Evolutionary conservation across 108 stramenopile species (phyloP).

Genomic region (Skeletonema grethae): DNA sequence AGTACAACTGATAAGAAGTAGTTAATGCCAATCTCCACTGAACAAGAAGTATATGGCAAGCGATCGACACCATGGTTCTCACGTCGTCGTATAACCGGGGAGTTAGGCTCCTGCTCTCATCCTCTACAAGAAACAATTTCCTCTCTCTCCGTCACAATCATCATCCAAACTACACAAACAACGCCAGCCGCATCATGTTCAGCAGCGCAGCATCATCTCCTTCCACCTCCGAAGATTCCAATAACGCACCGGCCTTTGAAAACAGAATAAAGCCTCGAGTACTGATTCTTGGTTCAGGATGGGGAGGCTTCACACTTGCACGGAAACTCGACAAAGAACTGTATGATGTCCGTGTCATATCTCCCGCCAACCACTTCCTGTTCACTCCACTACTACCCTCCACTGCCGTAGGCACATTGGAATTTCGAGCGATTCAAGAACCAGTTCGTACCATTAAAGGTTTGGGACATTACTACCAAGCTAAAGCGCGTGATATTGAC

Average conservation of each 20-base stretch:
- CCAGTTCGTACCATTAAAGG: conserved; percentile 82
- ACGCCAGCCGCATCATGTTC: neutral
- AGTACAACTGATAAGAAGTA: no score
- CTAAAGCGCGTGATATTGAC: conserved; percentile 78
- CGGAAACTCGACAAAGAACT: conserved; percentile 47
- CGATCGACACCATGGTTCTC: neutral
- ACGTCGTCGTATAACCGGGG: neutral
- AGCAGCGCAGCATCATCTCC: neutral
- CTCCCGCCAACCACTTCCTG: conserved; percentile 94
- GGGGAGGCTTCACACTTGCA: conserved; percentile 76
- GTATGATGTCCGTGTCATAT: conserved; percentile 70
- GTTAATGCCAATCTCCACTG: no score
- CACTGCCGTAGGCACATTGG: conserved; percentile 96
- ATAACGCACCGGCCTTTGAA: neutral
- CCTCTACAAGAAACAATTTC: neutral
- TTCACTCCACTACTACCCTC: conserved; percentile 96
- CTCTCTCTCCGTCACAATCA: neutral
- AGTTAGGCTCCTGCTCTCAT: neutral
- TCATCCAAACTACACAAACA: neutral
- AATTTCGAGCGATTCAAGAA: conserved; percentile 94
- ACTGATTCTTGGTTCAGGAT: conserved; percentile 73
- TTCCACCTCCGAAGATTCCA: neutral
- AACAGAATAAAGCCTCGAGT: conserved; percentile 36
- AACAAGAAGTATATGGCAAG: neutral
- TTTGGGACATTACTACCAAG: conserved; percentile 78